phyloP scores from a whole-genome alignment of 805 yeast species.

The Candida glaebosa region DNA sequence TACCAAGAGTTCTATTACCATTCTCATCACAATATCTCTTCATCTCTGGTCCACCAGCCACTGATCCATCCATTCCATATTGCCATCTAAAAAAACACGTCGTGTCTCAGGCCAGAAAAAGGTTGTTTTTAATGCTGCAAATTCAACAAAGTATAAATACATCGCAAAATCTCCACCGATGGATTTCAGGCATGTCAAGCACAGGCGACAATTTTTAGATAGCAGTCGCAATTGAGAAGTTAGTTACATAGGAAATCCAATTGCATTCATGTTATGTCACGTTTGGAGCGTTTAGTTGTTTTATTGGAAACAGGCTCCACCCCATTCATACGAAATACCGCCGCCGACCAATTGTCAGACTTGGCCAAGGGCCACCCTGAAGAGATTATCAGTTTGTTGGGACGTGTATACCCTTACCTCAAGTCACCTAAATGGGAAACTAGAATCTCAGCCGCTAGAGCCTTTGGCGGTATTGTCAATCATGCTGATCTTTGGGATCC shows the following conservation, averaged over 20 bases:
- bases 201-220: too few species aligned
- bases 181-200: too few species aligned
- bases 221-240: too few species aligned
- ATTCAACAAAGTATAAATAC: constrained; percentile 9
- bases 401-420: constrained; percentile 88
- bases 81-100: background rate
- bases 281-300: constrained; percentile 56
- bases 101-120: constrained; percentile 2
- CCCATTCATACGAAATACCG: constrained; percentile 87
- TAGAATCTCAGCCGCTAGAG: constrained; percentile 88
- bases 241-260: too few species aligned
- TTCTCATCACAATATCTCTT: too few species aligned
- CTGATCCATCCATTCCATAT: too few species aligned
- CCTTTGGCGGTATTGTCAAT: constrained; percentile 87
- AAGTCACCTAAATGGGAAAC: constrained; percentile 92
- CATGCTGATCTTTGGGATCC: constrained; percentile 87
- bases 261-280: constrained; percentile 28
- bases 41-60: too few species aligned
- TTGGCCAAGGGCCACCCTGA: constrained; percentile 94
- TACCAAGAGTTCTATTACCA: too few species aligned
- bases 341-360: constrained; percentile 95
- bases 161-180: constrained; percentile 8
- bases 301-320: constrained; percentile 92
- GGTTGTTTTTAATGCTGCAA: constrained; percentile 4
- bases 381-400: constrained; percentile 75